These are phyloP conservation scores for Blumeria hordei DNA, from an alignment of 2,329 filamentous ascomycete species.

Conservation along the genomic window DNA sequence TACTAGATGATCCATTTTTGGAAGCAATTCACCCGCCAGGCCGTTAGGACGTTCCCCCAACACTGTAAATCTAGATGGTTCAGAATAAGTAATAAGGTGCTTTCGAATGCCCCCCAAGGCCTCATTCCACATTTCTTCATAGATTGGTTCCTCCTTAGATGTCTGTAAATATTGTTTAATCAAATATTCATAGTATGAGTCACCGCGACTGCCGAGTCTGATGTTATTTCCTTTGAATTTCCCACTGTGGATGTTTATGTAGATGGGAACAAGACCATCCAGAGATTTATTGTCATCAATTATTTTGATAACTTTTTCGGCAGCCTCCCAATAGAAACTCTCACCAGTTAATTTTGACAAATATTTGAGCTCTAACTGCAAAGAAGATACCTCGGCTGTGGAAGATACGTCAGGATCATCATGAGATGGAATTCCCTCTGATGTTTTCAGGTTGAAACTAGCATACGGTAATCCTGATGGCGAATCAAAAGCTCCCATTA, in stretches of 20 bases:
- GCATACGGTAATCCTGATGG: slow-evolving; percentile 70
- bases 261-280: slow-evolving; percentile 81
- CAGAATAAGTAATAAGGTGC: slow-evolving; percentile 74
- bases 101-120: slow-evolving; percentile 67
- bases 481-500: slow-evolving; percentile 73
- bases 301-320: slow-evolving; percentile 75
- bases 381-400: slow-evolving; percentile 72
- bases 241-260: slow-evolving; percentile 56
- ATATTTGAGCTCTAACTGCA: slow-evolving; percentile 96
- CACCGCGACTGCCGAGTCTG: slow-evolving; percentile 73
- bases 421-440: slow-evolving; percentile 56
- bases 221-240: slow-evolving; percentile 68
- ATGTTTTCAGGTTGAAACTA: slow-evolving; percentile 65
- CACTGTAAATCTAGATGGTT: slow-evolving; percentile 59
- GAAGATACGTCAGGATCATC: slow-evolving; percentile 71
- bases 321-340: slow-evolving; percentile 73
- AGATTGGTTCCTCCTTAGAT: slow-evolving; percentile 60
- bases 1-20: slow-evolving; percentile 96
- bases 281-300: slow-evolving; percentile 58
- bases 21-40: slow-evolving; percentile 36
- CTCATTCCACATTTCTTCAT: slow-evolving; percentile 84
- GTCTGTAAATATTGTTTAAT: slow-evolving; percentile 98
- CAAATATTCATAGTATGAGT: slow-evolving; percentile 97
- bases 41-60: slow-evolving; percentile 68
- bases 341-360: slow-evolving; percentile 86